These are phyloP conservation scores for Micractinium conductrix DNA, from an alignment of 139 green algal genomes.

Conservation along the genomic window DNA sequence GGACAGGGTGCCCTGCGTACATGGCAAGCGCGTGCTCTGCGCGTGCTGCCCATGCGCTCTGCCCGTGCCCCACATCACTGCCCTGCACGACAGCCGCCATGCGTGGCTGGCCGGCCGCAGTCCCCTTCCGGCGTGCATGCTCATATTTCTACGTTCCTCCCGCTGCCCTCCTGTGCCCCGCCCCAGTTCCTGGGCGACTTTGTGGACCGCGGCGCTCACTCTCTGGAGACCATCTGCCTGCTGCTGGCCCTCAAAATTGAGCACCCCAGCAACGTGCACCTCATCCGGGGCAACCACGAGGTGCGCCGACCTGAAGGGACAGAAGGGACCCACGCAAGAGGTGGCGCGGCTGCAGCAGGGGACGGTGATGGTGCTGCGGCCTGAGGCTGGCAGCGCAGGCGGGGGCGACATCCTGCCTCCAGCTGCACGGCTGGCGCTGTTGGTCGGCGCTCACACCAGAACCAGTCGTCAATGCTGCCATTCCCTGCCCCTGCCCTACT, in stretches of 20 bases:
- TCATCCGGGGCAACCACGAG: conserved; percentile 99
- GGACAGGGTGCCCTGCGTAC: neutral
- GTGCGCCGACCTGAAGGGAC: conserved; percentile 34
- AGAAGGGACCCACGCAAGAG: neutral
- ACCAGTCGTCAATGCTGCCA: no score
- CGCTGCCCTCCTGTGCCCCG: neutral
- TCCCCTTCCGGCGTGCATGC: no score
- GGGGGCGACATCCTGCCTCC: no score
- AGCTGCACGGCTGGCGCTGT: no score
- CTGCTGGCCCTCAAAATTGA: conserved; percentile 97
- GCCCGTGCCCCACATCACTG: neutral
- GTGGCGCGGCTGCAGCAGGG: no score
- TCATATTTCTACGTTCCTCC: neutral
- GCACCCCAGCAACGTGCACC: conserved; percentile 90
- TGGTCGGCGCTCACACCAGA: no score
- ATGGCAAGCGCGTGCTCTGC: neutral
- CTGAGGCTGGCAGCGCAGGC: no score
- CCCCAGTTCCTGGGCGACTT: conserved; percentile 81
- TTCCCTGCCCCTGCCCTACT: no score
- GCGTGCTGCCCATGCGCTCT: neutral
- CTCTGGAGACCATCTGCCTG: conserved; percentile 89
- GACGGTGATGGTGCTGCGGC: no score
- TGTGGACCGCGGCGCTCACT: conserved; percentile 84
- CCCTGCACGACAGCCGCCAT: no score
- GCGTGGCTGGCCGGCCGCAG: no score